Conservation (phyloP, 164 flowering plant genomes). For the Chimonanthus salicifolius region DNA sequence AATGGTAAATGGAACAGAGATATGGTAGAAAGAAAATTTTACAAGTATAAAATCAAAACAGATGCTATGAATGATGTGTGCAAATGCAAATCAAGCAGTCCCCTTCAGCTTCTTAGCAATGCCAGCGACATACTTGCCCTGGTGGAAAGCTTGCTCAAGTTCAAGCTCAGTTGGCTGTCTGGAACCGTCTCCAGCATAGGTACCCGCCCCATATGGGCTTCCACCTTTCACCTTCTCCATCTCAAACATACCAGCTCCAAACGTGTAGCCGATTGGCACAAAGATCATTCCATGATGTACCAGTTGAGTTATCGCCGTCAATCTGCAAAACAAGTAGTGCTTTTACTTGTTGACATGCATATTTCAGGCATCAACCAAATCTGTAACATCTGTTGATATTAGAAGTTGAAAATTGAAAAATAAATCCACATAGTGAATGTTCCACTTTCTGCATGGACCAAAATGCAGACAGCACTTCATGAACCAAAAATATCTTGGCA, state of each 20-base stretch:
- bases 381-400: too few species aligned
- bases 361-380: too few species aligned
- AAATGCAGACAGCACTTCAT: too few species aligned
- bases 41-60: conserved; percentile 15
- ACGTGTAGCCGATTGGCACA: conserved; percentile 93
- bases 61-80: not conserved
- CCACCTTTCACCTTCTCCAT: conserved; percentile 90
- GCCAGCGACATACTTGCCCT: conserved; percentile 68
- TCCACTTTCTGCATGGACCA: too few species aligned
- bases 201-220: conserved; percentile 88
- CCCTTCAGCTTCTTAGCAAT: conserved; percentile 76
- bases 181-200: conserved; percentile 84
- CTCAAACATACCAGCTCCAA: conserved; percentile 94
- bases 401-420: too few species aligned
- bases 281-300: conserved; percentile 94
- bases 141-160: conserved; percentile 74
- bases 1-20: conserved; percentile 2
- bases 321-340: conserved; percentile 24
- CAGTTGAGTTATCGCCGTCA: conserved; percentile 91
- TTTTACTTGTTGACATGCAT: too few species aligned
- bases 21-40: conserved; percentile 4
- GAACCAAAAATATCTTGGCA: too few species aligned
- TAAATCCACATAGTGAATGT: too few species aligned
- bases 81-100: conserved; percentile 30
- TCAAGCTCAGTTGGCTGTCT: conserved; percentile 76